Evolutionary conservation across 202 grass and related monocot genomes (phyloP).

Genomic region (Panicum virgatum): DNA sequence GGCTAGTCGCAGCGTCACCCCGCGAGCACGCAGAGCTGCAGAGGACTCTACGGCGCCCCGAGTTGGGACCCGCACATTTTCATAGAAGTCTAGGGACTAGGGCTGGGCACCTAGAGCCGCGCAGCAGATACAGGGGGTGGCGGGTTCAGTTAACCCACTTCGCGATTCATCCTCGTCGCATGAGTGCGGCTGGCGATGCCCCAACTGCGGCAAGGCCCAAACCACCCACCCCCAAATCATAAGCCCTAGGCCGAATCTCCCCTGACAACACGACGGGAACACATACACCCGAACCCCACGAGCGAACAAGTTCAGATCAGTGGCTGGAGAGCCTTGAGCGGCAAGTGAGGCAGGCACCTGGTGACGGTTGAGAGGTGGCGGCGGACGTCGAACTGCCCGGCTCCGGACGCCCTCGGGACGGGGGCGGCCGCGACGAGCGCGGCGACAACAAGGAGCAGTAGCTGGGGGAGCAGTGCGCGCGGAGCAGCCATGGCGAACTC

Average conservation of each 20-base stretch:
- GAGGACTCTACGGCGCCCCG: background rate
- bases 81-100: background rate
- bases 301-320: conserved; percentile 21
- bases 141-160: background rate
- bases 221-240: background rate
- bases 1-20: background rate
- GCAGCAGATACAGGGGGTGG: background rate
- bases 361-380: conserved; percentile 97
- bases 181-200: background rate
- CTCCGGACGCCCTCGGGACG: conserved; percentile 3
- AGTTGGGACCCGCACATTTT: background rate
- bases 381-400: conserved; percentile 70
- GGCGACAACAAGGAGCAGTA: conserved; percentile 38
- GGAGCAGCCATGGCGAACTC: conserved; percentile 36
- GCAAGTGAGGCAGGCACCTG: conserved; percentile 42
- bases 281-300: background rate
- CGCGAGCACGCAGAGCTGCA: background rate
- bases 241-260: background rate
- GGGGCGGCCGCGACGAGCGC: conserved; percentile 38
- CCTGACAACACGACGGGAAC: background rate
- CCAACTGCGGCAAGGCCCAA: background rate
- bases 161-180: background rate
- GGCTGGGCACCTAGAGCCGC: background rate
- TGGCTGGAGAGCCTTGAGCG: background rate
- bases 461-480: background rate